Percentiles rank a stretch among this genome's conserved stretches.
Conservation (phyloP, 768 basidiomycete species). For the Suillus paluster region DNA sequence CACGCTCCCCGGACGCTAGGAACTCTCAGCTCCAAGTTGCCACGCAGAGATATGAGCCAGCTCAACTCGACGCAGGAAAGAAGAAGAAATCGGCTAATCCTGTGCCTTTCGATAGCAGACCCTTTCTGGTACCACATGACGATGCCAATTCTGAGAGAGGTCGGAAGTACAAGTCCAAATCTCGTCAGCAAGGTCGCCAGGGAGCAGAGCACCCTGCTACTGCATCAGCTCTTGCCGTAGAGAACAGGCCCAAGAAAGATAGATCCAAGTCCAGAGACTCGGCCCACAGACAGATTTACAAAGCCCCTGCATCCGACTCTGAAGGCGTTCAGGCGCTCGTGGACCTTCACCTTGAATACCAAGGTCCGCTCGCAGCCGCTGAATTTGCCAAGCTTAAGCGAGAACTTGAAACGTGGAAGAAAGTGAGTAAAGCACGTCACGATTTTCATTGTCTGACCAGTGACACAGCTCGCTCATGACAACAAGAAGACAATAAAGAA, state of each 20-base stretch:
- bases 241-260: conserved; percentile 28
- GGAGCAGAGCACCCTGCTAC: conserved; percentile 23
- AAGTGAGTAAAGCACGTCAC: conserved; percentile 26
- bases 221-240: conserved; percentile 7
- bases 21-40: conserved; percentile 21
- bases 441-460: conserved; percentile 11
- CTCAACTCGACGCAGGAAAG: conserved; percentile 28
- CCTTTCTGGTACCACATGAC: conserved; percentile 34
- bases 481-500: conserved; percentile 56
- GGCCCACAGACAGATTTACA: conserved; percentile 19
- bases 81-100: conserved; percentile 33
- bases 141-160: conserved; percentile 35
- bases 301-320: conserved; percentile 30
- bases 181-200: conserved; percentile 29
- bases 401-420: conserved; percentile 62
- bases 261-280: conserved; percentile 43
- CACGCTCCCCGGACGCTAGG: conserved; percentile 39
- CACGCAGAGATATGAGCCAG: conserved; percentile 24
- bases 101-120: conserved; percentile 17
- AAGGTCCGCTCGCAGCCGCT: conserved; percentile 45
- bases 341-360: conserved; percentile 24
- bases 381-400: conserved; percentile 60
- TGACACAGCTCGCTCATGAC: conserved; percentile 42
- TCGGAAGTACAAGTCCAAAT: conserved; percentile 35
- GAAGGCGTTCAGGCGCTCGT: conserved; percentile 22